Evolutionary conservation across 371 early-diverging fungal genomes (phyloP).

Genomic region (Smittium culicis): DNA sequence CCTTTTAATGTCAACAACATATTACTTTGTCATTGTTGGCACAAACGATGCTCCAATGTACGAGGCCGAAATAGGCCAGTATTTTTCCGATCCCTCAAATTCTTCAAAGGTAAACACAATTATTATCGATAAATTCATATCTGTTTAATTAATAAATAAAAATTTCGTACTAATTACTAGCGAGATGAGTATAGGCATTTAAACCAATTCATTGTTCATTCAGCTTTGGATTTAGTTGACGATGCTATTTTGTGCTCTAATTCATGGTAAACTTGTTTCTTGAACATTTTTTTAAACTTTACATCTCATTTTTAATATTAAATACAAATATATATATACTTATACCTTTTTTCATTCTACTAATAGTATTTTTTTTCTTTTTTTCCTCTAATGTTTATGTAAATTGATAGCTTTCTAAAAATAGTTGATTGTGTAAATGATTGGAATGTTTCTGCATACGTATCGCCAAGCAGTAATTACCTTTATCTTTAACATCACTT

Average conservation of each 20-base stretch:
- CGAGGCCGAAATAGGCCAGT: constrained; percentile 70
- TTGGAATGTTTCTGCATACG: constrained; percentile 77
- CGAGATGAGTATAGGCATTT: constrained; percentile 76
- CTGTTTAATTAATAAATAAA: no score
- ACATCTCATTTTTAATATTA: no score
- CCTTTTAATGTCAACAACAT: constrained; percentile 40
- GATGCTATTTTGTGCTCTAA: constrained; percentile 77
- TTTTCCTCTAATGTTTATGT: constrained; percentile 17
- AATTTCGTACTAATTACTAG: no score
- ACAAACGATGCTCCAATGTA: constrained; percentile 85
- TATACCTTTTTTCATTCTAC: no score
- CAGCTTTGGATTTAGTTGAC: constrained; percentile 89
- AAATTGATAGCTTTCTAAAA: constrained; percentile 64
- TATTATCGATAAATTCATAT: no score
- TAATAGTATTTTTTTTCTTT: no score
- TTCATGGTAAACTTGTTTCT: constrained; percentile 32
- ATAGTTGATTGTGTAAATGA: constrained; percentile 91
- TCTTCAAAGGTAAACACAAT: constrained; percentile 25
- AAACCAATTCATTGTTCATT: constrained; percentile 89
- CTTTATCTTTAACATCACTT: no score
- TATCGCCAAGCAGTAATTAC: constrained; percentile 55
- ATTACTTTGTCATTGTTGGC: constrained; percentile 88
- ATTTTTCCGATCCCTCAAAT: constrained; percentile 31
- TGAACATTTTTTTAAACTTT: constrained; percentile 38
- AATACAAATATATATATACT: no score